Conservation (phyloP, 2,329 filamentous ascomycete species). For the Talaromyces atroroseus region DNA sequence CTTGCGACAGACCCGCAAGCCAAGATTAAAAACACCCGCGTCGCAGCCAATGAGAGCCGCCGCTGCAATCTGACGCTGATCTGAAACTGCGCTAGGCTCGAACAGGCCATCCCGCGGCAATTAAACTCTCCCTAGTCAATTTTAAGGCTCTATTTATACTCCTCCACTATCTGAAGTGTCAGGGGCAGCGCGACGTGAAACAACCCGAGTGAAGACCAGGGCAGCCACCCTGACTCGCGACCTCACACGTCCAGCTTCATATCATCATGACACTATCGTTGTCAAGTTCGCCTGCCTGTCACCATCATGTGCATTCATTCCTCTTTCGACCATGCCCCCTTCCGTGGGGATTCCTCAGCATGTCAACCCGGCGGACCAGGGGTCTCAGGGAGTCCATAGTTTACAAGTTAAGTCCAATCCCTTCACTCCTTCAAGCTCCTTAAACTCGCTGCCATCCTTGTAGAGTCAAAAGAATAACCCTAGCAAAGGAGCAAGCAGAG, state of each 20-base stretch:
- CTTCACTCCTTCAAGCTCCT: neutral
- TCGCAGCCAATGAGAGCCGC: neutral
- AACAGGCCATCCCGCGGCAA: constrained; percentile 10
- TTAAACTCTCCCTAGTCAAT: neutral
- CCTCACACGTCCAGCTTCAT: too few relatives aligned
- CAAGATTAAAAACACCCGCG: neutral
- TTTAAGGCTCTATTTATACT: neutral
- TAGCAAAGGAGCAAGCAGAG: too few relatives aligned
- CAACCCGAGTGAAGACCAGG: neutral
- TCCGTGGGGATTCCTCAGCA: neutral
- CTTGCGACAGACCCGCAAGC: neutral
- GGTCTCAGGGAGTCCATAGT: too few relatives aligned
- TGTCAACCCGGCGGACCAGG: neutral
- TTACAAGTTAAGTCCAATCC: neutral
- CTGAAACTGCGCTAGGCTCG: constrained; percentile 11
- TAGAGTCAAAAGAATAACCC: too few relatives aligned
- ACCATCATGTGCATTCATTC: neutral
- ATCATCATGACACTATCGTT: too few relatives aligned
- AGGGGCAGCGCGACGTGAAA: neutral
- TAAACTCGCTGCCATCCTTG: neutral
- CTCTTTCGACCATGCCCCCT: neutral
- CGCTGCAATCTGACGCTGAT: constrained; percentile 6
- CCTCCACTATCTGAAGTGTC: neutral
- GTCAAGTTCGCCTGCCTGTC: too few relatives aligned
- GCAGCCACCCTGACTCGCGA: too few relatives aligned